Base-by-base conservation (phyloP, 768 basidiomycete genomes). In the Boletus pseudo-olivaceus region DNA sequence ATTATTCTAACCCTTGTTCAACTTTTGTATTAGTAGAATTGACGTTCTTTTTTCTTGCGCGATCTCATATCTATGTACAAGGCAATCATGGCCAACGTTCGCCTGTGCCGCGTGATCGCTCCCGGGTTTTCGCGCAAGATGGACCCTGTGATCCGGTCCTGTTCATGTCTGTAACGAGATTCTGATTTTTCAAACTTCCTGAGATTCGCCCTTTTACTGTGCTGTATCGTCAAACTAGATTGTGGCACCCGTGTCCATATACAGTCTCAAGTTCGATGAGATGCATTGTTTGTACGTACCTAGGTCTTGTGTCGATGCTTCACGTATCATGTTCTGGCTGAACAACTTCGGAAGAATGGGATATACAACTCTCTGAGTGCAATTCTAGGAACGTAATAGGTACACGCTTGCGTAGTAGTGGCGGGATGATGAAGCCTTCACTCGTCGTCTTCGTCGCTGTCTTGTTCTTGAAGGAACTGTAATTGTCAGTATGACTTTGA, bases 391-490 rank as follows among this genome's bases (percentile, higher is more conserved):
- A 55, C 19, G 30, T 54, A 57, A 47, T 57, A 54, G 56, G 46
- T 56, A 70, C 61, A 65, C 38, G 33, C 32, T 4, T 55, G 43
- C 45, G 51, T 44, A 50, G 47, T 41, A 50, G 40, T 34, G 49
- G 39, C 14, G 47, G 32, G 26, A 50, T 39, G 47, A 40, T 40
- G 38, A 46, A 43, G 11, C 44, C 5, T 42, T 61, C 54, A 71
- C 47, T 62, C 66, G 15, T 68, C 58, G 30, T 89, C 90, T 34
- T 88, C 87, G 55, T 85, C 85, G 50, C 85, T 83, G 32, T 85
- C 73, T 59, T 93, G 89, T 71, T 93, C 90, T 73, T 91, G 88
- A 73, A 96, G 78, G 78, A 90, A 94, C 93, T 95, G 64, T 0
- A 27, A 47, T 49, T 14, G 35, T 91, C 85, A 91, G 66, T 15